phyloP scores from a whole-genome alignment of 257 asterid genomes.

The Solanum sejunctum region DNA sequence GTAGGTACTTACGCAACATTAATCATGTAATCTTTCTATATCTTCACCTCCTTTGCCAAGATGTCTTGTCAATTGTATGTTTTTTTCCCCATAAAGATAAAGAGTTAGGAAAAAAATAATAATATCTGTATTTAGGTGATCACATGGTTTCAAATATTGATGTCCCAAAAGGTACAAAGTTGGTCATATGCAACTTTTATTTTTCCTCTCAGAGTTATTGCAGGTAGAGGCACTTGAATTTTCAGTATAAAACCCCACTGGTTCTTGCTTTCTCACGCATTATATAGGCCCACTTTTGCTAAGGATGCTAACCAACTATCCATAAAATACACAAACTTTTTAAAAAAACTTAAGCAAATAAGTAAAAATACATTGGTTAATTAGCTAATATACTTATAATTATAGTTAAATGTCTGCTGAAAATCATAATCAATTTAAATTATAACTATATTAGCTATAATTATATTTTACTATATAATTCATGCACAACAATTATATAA shows the following conservation, averaged over 20 bases:
- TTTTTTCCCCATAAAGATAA: background rate
- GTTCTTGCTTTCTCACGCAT: slow-evolving; percentile 8
- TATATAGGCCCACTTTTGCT: background rate
- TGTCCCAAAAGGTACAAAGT: background rate
- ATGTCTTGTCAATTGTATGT: background rate
- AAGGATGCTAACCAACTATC: background rate
- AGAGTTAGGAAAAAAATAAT: background rate
- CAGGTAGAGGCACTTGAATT: background rate
- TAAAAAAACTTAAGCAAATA: no score
- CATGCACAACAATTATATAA: no score
- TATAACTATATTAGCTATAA: no score
- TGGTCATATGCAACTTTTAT: background rate
- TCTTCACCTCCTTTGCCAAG: background rate
- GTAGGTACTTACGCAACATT: background rate
- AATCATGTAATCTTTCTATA: background rate
- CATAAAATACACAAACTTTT: background rate
- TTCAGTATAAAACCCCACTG: slow-evolving; percentile 2
- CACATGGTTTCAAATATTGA: background rate
- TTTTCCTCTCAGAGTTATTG: background rate
- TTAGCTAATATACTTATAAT: no score
- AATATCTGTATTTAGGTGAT: background rate
- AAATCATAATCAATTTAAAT: no score
- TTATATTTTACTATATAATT: no score
- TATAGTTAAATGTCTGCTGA: no score
- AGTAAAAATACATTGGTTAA: no score